Percentiles rank a stretch among this genome's conserved stretches.
Evolutionary conservation across 2,329 filamentous ascomycete genomes (phyloP).

Genomic region (Fusarium tuaranense): DNA sequence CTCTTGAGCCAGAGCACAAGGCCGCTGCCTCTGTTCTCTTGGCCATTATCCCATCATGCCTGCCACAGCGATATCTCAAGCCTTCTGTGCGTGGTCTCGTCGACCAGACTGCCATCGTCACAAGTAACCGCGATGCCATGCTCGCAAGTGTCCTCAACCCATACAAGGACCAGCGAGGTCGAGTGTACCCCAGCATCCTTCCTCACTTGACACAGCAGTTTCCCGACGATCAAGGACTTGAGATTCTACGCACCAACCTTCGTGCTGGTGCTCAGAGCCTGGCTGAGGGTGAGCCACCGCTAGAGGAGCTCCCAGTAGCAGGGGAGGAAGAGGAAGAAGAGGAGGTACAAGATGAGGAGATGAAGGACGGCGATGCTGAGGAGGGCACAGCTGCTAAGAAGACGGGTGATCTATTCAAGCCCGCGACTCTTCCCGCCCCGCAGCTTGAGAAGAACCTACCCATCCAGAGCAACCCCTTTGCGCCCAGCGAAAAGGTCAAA

Average conservation of each 20-base stretch:
- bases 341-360: constrained; percentile 53
- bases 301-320: constrained; percentile 41
- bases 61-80: constrained; percentile 76
- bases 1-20: constrained; percentile 60
- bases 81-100: constrained; percentile 78
- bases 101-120: constrained; percentile 84
- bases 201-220: constrained; percentile 81
- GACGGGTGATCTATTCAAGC: constrained; percentile 34
- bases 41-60: constrained; percentile 67
- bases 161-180: constrained; percentile 71
- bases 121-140: constrained; percentile 77
- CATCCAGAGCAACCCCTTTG: constrained; percentile 53
- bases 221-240: constrained; percentile 72
- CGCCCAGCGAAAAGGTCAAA: constrained; percentile 39
- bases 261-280: constrained; percentile 50
- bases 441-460: constrained; percentile 43
- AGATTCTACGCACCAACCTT: constrained; percentile 75
- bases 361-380: constrained; percentile 53
- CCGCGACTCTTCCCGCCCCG: constrained; percentile 31
- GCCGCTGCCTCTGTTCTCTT: constrained; percentile 72
- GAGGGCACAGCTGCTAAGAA: constrained; percentile 44
- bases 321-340: constrained; percentile 51
- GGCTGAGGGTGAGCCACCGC: constrained; percentile 32
- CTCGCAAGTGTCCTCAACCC: constrained; percentile 86
- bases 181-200: constrained; percentile 78